phyloP scores from a whole-genome alignment of 192 early-diverging fungal genomes.

The Backusella morwellensis region DNA sequence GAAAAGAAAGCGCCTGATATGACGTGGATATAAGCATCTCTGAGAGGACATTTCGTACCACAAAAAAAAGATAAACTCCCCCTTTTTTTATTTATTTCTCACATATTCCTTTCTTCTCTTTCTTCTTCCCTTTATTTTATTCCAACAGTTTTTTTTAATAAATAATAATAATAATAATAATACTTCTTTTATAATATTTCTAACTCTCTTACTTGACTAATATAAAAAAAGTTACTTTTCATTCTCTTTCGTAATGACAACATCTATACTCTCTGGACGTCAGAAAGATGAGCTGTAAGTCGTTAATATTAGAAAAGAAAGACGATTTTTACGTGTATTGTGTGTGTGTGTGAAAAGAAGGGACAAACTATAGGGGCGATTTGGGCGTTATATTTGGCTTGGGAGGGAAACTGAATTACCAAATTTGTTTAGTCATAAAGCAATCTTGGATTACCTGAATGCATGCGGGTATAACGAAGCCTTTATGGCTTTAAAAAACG shows the following conservation, averaged over 20 bases:
- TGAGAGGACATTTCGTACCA: neutral
- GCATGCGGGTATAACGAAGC: constrained; percentile 70
- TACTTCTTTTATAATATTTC: neutral
- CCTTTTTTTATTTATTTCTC: neutral
- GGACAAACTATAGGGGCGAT: too few species aligned
- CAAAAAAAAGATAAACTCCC: neutral
- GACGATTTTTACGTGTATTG: neutral
- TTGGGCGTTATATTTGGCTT: neutral
- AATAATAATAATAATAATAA: neutral
- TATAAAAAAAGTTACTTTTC: neutral
- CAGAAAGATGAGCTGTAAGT: constrained; percentile 75
- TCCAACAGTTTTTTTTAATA: neutral
- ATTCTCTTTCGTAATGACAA: constrained; percentile 16
- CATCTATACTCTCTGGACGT: constrained; percentile 63
- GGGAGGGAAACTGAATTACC: neutral
- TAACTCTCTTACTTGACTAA: neutral
- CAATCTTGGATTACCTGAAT: constrained; percentile 88
- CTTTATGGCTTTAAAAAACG: constrained; percentile 64
- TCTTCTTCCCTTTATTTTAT: neutral
- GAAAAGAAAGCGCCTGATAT: neutral
- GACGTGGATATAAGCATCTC: neutral
- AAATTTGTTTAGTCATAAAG: constrained; percentile 53
- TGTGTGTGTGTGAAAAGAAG: neutral
- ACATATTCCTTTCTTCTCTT: neutral
- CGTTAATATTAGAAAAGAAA: neutral